Base-by-base conservation (phyloP, 2,329 filamentous ascomycete genomes). In the Chrysoporthe austroafricana region DNA sequence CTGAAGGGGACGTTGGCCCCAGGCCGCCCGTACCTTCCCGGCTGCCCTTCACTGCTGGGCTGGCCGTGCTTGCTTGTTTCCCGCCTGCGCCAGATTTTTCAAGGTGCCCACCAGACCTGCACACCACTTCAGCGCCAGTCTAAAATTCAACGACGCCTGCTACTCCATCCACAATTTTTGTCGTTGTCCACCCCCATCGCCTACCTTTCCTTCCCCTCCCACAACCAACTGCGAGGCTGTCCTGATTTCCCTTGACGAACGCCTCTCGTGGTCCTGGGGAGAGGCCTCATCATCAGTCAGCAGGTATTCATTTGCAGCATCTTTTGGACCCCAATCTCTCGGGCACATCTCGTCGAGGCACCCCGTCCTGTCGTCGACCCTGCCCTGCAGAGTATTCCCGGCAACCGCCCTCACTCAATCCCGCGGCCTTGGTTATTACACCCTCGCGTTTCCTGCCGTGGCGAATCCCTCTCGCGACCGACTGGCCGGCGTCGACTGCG, bases 251-350 rank as follows among this genome's bases (percentile, higher is more conserved):
- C 32, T 58, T 61, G 34, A 21, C 54, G 21, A 42, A 50, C 32
- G 4, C 52, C 21, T 43, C 63, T 58, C 48, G 13, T 57, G 50
- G 57, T 62, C 21, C 9, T 56, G 48, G n/a, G 44, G 36, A 57
- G 57, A 66, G 52, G 58, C 16, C n/a, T 44, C 42, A 43, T 36
- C 63, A 43, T 48, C 54, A 32, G 39, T 42, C 54, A 44, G 21
- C 63, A 50, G 63, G 59, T 54, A 63, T 68, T 39, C 44, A 64
- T 56, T 66, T 59, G 63, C 63, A 68, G 63, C 58, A 66, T 63
- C 42, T 26, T 57, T 42, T 21, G 52, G 36, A 11, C 18, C 16
- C 21, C 42, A 14, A 26, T 58, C 26, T 26, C n/a, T 48, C 52
- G 26, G 42, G 18, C 52, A 36, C 54, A 2, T 26, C 16, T 46